Evolutionary conservation across 345 rosid species (phyloP).

Genomic region (Eucalyptus polybractea): DNA sequence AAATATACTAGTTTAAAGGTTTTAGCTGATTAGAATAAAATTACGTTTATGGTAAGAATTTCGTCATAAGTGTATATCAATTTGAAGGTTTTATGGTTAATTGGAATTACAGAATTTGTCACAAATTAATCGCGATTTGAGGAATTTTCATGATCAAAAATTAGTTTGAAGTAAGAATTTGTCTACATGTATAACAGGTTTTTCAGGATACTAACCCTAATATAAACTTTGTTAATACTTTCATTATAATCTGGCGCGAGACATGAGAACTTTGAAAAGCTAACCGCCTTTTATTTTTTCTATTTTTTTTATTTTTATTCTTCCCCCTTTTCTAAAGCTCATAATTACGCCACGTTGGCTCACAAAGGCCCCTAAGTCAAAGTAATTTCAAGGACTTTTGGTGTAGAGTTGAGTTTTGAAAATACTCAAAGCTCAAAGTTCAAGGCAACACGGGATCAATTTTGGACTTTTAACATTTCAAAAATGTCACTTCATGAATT

Average conservation of each 20-base stretch:
- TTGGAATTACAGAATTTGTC: too few species aligned
- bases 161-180: too few species aligned
- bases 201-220: fast-evolving
- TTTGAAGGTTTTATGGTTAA: too few species aligned
- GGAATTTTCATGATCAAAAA: too few species aligned
- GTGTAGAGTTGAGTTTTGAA: not conserved
- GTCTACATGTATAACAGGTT: too few species aligned
- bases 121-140: fast-evolving
- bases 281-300: not conserved
- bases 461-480: not conserved
- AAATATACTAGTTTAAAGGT: fast-evolving
- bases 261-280: not conserved
- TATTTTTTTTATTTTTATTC: not conserved
- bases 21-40: too few species aligned
- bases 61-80: too few species aligned
- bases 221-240: not conserved
- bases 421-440: not conserved
- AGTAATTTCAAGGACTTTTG: not conserved
- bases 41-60: too few species aligned
- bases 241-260: not conserved
- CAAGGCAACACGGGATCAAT: not conserved
- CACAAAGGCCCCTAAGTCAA: not conserved
- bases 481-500: not conserved
- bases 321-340: not conserved
- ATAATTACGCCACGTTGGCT: not conserved